These are phyloP conservation scores for Clarireedia homoeocarpa DNA, from an alignment of 2,329 filamentous ascomycete genomes.

Conservation along the genomic window DNA sequence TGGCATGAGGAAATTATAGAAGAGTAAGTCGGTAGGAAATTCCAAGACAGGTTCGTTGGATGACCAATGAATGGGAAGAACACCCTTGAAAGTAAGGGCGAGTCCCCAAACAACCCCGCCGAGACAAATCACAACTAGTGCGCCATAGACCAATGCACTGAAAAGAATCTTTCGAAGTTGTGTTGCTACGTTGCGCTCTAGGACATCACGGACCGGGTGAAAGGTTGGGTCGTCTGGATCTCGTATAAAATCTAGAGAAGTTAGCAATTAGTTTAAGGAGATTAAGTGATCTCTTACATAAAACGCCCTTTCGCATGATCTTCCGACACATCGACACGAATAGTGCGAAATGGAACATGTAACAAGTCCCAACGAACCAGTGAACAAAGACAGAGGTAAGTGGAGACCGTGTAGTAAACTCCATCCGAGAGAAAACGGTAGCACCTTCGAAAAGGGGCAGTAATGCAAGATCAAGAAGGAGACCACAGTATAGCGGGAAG, in stretches of 20 bases:
- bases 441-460: conserved; percentile 82
- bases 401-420: conserved; percentile 72
- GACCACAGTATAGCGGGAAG: conserved; percentile 91
- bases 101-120: conserved; percentile 96
- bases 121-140: conserved; percentile 83
- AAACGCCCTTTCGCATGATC: conserved; percentile 88
- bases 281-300: conserved; percentile 55
- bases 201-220: conserved; percentile 91
- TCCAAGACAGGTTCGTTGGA: conserved; percentile 88
- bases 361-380: conserved; percentile 97
- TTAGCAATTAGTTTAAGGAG: conserved; percentile 25
- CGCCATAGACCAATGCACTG: conserved; percentile 91
- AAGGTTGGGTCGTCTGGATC: conserved; percentile 98
- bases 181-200: conserved; percentile 85
- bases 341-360: conserved; percentile 99
- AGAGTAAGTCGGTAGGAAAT: conserved; percentile 87
- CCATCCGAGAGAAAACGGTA: conserved; percentile 66
- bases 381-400: conserved; percentile 92
- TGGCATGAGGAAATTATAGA: conserved; percentile 96
- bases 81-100: conserved; percentile 53
- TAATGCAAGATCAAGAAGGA: conserved; percentile 80
- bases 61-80: conserved; percentile 89
- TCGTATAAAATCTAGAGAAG: conserved; percentile 72
- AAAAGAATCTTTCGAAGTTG: conserved; percentile 95
- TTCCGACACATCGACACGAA: conserved; percentile 99